A percentile compares a stretch with the other conserved stretches of the same genome.
These are phyloP conservation scores for Cercospora zeae-maydis DNA, from an alignment of 2,329 filamentous ascomycete genomes.

Conservation along the genomic window DNA sequence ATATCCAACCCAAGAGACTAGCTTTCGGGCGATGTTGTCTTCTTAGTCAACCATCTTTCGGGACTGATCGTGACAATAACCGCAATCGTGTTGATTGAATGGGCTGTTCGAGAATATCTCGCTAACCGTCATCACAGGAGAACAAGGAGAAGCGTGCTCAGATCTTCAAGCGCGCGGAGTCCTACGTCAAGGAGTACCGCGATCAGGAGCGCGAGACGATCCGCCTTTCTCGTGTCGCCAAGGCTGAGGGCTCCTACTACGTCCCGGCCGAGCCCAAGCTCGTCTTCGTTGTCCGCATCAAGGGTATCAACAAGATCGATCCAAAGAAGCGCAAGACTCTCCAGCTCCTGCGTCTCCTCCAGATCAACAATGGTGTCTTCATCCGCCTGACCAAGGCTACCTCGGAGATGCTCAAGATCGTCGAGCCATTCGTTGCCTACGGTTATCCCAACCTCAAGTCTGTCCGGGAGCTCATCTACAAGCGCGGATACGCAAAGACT, in stretches of 20 bases:
- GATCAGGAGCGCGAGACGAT: constrained; percentile 98
- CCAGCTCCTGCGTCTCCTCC: constrained; percentile 96
- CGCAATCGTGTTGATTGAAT: neutral
- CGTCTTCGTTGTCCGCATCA: constrained; percentile 98
- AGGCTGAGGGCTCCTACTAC: constrained; percentile 90
- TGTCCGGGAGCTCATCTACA: constrained; percentile 99
- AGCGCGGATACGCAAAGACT: constrained; percentile 98
- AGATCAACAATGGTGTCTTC: constrained; percentile 99
- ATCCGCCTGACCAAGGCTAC: constrained; percentile 97
- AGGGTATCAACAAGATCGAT: constrained; percentile 99
- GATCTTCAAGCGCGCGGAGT: constrained; percentile 99
- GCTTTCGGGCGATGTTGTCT: constrained; percentile 91
- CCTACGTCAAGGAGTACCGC: constrained; percentile 99
- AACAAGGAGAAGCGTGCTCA: constrained; percentile 98
- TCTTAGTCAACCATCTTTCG: constrained; percentile 97
- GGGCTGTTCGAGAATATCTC: constrained; percentile 16
- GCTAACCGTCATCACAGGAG: constrained; percentile 59
- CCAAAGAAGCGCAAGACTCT: constrained; percentile 99
- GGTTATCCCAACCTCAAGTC: constrained; percentile 99
- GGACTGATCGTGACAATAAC: constrained; percentile 71
- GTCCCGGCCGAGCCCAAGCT: constrained; percentile 93
- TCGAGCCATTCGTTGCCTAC: constrained; percentile 98
- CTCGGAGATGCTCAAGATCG: constrained; percentile 92
- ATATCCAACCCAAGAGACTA: constrained; percentile 83
- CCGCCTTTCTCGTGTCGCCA: constrained; percentile 82